Percentiles rank a stretch among this genome's conserved stretches.
These are phyloP conservation scores for Euphorbia peplus DNA, from an alignment of 345 rosid species.

Conservation along the genomic window DNA sequence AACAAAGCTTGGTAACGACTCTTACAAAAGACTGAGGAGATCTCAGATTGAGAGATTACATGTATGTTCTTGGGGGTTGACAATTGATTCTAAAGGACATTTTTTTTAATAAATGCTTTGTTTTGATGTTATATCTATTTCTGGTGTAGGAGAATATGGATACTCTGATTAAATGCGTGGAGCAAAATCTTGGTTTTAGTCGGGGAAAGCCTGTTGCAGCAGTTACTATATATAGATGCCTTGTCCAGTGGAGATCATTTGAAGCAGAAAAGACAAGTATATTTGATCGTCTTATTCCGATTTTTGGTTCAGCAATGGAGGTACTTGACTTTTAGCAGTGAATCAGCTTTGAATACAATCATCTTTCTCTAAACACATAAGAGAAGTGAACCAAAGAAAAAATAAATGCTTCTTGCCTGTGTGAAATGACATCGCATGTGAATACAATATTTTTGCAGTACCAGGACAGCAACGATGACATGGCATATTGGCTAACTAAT, in stretches of 20 bases:
- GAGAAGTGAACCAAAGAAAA: not conserved
- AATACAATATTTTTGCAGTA: conserved; percentile 39
- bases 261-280: conserved; percentile 93
- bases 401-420: not conserved
- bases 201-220: conserved; percentile 90
- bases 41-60: conserved; percentile 70
- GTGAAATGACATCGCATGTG: not conserved
- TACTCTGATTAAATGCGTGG: conserved; percentile 67
- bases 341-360: not conserved
- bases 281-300: conserved; percentile 92
- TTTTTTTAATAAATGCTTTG: conserved; percentile 20
- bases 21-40: conserved; percentile 60
- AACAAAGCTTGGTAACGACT: conserved; percentile 55
- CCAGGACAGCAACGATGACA: conserved; percentile 75
- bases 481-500: conserved; percentile 97
- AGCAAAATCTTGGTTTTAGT: conserved; percentile 66
- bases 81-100: conserved; percentile 2
- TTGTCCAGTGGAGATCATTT: conserved; percentile 93
- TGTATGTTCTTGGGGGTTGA: conserved; percentile 38
- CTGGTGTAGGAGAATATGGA: conserved; percentile 76
- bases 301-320: conserved; percentile 96
- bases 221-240: conserved; percentile 92
- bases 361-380: not conserved
- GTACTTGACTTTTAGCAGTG: conserved; percentile 34
- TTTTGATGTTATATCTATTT: conserved; percentile 15